Evolutionary conservation across 768 basidiomycete genomes (phyloP).

Genomic region (Phaeotremella fagi): DNA sequence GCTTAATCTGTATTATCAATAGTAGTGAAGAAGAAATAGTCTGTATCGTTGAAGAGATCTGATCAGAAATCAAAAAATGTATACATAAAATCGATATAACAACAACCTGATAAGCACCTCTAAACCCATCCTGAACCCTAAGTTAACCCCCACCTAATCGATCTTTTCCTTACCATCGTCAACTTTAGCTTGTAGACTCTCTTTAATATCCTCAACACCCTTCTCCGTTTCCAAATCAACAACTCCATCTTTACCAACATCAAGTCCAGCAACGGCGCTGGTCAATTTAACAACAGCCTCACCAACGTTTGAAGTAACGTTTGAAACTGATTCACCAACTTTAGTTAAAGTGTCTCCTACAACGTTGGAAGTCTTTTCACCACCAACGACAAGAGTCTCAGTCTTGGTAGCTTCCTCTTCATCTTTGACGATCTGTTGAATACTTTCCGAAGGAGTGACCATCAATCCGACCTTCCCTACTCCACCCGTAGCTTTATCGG

Average conservation of each 20-base stretch:
- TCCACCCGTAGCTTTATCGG: slow-evolving; percentile 3
- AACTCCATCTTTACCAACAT: not conserved
- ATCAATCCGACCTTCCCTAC: slow-evolving; percentile 14
- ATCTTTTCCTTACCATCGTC: slow-evolving; percentile 24
- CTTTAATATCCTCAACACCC: not conserved
- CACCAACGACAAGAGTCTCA: not conserved
- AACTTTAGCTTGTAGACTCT: not conserved
- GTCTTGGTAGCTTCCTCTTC: not conserved
- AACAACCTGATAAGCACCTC: too few species aligned
- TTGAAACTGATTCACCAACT: not conserved
- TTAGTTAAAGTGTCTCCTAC: not conserved
- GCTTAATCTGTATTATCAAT: slow-evolving; percentile 8
- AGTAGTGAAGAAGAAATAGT: too few species aligned
- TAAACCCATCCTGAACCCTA: not conserved
- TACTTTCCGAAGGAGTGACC: not conserved
- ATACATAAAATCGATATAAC: too few species aligned
- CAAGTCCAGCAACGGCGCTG: not conserved
- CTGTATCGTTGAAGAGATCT: too few species aligned
- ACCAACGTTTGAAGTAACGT: not conserved
- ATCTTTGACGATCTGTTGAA: slow-evolving; percentile 4
- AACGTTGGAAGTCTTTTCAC: too few species aligned
- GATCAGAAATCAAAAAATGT: too few species aligned
- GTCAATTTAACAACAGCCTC: not conserved
- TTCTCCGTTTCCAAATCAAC: not conserved
- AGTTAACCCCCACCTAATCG: slow-evolving; percentile 10